Percentiles rank a stretch among this genome's conserved stretches.
These are phyloP conservation scores for Ogataea degrootiae DNA, from an alignment of 805 yeast species.

Conservation along the genomic window DNA sequence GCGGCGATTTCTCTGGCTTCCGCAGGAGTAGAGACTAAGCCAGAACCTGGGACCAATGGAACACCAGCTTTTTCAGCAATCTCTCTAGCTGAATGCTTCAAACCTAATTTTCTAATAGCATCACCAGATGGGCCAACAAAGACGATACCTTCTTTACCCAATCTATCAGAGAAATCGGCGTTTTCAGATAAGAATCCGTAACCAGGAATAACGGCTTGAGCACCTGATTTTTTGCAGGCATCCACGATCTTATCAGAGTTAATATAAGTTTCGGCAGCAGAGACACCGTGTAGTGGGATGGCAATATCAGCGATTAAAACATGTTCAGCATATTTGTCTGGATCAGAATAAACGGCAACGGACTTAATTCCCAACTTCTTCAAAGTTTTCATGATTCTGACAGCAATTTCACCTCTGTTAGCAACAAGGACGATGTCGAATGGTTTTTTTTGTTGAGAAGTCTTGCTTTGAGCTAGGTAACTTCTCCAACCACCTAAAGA, in stretches of 20 bases:
- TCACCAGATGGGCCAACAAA: constrained; percentile 98
- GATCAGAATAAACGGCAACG: constrained; percentile 87
- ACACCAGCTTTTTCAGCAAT: constrained; percentile 90
- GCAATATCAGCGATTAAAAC: constrained; percentile 80
- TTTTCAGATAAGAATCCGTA: constrained; percentile 95
- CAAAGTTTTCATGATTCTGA: constrained; percentile 83
- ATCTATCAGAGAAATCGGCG: constrained; percentile 90
- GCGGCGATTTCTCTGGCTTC: constrained; percentile 78
- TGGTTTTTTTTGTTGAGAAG: constrained; percentile 43
- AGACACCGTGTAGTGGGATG: constrained; percentile 69
- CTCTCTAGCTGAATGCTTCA: constrained; percentile 95
- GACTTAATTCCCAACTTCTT: constrained; percentile 73
- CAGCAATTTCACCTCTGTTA: constrained; percentile 97
- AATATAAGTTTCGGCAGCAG: constrained; percentile 90
- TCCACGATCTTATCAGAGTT: constrained; percentile 76
- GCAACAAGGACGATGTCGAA: constrained; percentile 88
- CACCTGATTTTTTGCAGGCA: constrained; percentile 78
- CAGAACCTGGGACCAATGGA: constrained; percentile 97
- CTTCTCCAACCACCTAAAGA: constrained; percentile 82
- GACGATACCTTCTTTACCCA: constrained; percentile 75
- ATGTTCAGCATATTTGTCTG: constrained; percentile 85
- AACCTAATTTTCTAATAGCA: constrained; percentile 84
- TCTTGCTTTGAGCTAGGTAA: constrained; percentile 37
- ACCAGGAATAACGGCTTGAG: constrained; percentile 97
- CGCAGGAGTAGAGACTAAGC: constrained; percentile 60